Conservation (phyloP, 371 early-diverging fungal genomes). For the Zychaea mexicana region DNA sequence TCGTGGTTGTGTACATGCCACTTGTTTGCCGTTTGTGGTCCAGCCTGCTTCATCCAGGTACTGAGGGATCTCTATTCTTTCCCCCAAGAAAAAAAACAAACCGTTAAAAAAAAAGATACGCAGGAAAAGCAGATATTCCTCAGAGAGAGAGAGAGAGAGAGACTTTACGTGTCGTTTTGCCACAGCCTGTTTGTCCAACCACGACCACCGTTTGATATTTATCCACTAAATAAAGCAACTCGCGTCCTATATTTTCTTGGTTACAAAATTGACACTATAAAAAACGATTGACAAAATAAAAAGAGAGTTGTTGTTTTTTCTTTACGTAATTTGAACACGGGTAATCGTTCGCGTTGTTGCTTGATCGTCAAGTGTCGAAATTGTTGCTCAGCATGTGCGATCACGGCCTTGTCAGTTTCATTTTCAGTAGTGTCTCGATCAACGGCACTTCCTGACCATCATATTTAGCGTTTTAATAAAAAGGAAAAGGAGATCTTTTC, state of each 20-base stretch:
- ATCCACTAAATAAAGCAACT: slow-evolving; percentile 62
- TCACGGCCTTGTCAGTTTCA: slow-evolving; percentile 52
- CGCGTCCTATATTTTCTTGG: slow-evolving; percentile 48
- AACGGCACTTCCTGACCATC: slow-evolving; percentile 56
- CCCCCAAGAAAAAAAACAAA: too few relatives aligned
- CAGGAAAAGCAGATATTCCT: slow-evolving; percentile 14
- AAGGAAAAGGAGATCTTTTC: too few relatives aligned
- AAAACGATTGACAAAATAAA: too few relatives aligned
- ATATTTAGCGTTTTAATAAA: neutral
- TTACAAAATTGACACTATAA: too few relatives aligned
- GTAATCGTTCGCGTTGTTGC: slow-evolving; percentile 62
- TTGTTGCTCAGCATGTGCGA: slow-evolving; percentile 47
- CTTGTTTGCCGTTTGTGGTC: slow-evolving; percentile 58
- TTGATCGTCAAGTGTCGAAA: slow-evolving; percentile 49
- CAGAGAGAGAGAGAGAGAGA: too few relatives aligned
- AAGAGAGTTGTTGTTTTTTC: neutral
- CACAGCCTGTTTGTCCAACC: slow-evolving; percentile 55
- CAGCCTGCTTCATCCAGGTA: slow-evolving; percentile 76
- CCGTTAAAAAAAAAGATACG: too few relatives aligned
- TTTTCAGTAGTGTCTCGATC: slow-evolving; percentile 69
- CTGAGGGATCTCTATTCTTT: slow-evolving; percentile 79
- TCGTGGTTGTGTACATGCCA: slow-evolving; percentile 92
- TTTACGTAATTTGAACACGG: slow-evolving; percentile 59
- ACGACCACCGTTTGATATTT: slow-evolving; percentile 72
- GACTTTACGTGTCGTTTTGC: slow-evolving; percentile 90